phyloP scores from a whole-genome alignment of 2,329 filamentous ascomycete species.

The Xylariaceae sp. region DNA sequence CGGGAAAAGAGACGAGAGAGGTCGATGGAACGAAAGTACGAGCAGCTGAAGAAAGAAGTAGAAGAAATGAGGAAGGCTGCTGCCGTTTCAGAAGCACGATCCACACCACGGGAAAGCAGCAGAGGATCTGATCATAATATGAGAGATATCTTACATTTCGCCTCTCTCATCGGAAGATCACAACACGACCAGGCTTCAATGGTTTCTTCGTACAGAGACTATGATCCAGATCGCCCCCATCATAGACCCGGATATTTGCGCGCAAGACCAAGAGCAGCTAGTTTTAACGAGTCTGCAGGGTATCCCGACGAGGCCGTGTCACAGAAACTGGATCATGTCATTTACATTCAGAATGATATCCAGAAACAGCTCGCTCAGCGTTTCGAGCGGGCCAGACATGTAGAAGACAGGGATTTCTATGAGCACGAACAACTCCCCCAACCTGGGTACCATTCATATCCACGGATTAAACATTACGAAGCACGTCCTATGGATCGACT shows the following conservation, averaged over 20 bases:
- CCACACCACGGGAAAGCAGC: background rate
- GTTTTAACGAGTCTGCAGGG: background rate
- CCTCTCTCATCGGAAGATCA: background rate
- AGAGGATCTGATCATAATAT: background rate
- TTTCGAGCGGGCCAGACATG: background rate
- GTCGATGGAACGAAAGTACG: background rate
- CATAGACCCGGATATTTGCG: background rate
- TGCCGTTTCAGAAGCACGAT: background rate
- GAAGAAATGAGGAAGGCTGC: background rate
- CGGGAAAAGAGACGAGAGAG: too few relatives aligned
- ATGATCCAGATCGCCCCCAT: background rate
- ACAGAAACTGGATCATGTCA: background rate
- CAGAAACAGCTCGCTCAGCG: background rate
- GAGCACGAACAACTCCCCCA: background rate
- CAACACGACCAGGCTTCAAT: background rate
- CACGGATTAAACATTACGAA: background rate
- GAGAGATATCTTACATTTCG: background rate
- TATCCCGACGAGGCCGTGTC: background rate
- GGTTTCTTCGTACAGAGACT: background rate
- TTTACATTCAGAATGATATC: background rate
- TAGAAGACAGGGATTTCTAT: background rate
- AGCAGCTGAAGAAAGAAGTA: background rate
- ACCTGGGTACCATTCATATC: background rate
- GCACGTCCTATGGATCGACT: background rate
- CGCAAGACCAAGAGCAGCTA: background rate